A percentile compares a stretch with the other conserved stretches of the same genome.
Conservation (phyloP, 2,329 filamentous ascomycete species). For the Camillea tinctor region DNA sequence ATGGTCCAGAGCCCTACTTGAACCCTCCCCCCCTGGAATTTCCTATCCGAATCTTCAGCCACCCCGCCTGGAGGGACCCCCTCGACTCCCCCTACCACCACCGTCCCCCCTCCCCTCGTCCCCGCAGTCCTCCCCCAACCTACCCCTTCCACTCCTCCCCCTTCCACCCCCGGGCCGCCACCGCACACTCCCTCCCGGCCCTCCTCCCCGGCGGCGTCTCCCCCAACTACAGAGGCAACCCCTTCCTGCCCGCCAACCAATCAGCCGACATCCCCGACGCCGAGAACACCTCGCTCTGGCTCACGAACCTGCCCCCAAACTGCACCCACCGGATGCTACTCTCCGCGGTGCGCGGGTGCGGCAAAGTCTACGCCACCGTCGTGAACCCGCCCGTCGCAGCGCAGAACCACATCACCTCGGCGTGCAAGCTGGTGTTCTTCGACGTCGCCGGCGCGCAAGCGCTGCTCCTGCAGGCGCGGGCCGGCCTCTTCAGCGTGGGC, state of each 20-base stretch:
- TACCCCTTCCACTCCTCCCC: too few relatives aligned
- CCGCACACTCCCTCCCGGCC: too few relatives aligned
- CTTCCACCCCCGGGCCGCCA: too few relatives aligned
- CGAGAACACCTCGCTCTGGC: conserved; percentile 51
- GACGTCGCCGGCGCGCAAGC: conserved; percentile 46
- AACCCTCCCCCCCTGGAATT: too few relatives aligned
- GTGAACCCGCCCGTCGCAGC: conserved; percentile 47
- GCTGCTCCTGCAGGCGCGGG: conserved; percentile 44
- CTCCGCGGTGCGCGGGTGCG: conserved; percentile 41
- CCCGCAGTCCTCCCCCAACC: too few relatives aligned
- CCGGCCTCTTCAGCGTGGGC: conserved; percentile 42
- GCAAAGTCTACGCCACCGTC: conserved; percentile 50
- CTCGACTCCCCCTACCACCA: too few relatives aligned
- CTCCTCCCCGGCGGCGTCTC: conserved; percentile 9
- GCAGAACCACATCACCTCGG: conserved; percentile 26
- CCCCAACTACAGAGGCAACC: conserved; percentile 38
- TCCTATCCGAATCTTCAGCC: too few relatives aligned
- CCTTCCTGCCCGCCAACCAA: conserved; percentile 35
- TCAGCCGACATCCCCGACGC: conserved; percentile 39
- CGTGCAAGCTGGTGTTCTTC: conserved; percentile 45
- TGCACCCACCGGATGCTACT: conserved; percentile 46
- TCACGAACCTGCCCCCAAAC: conserved; percentile 49
- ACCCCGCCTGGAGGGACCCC: background rate
- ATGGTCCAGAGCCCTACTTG: too few relatives aligned
- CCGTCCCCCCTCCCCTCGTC: too few relatives aligned